phyloP scores from a whole-genome alignment of 1,284 basidiomycete species.

The Pascua sp. region DNA sequence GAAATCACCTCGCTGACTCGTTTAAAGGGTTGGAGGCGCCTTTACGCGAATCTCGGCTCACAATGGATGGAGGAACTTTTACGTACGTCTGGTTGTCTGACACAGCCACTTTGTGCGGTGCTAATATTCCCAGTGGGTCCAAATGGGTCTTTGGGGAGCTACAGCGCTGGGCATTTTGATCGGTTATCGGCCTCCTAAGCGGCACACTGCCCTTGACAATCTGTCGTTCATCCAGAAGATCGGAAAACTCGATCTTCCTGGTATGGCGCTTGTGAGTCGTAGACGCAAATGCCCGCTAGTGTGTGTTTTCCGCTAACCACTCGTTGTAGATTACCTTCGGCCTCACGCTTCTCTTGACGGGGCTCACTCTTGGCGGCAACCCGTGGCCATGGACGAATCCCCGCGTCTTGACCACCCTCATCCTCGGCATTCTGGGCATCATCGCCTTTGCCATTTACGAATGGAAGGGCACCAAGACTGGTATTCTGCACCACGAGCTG shows the following conservation, averaged over 20 bases:
- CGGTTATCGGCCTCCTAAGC: constrained; percentile 13
- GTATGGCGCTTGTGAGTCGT: neutral
- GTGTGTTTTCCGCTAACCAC: too few species aligned
- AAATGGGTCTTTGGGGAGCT: constrained; percentile 11
- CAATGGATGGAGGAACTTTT: constrained; percentile 11
- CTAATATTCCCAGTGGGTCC: constrained; percentile 3
- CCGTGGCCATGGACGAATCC: constrained; percentile 11
- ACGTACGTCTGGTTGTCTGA: neutral
- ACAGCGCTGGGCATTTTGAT: constrained; percentile 2
- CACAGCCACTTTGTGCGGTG: too few species aligned
- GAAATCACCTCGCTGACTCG: too few species aligned
- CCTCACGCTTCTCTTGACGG: constrained; percentile 3
- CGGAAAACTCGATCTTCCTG: constrained; percentile 5
- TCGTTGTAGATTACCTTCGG: neutral
- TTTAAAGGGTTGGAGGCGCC: neutral
- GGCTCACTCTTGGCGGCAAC: constrained; percentile 9
- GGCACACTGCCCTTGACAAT: constrained; percentile 9
- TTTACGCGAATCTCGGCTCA: neutral
- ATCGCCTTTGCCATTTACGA: constrained; percentile 8
- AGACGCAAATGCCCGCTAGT: too few species aligned
- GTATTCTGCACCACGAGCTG: constrained; percentile 19
- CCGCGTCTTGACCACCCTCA: constrained; percentile 7
- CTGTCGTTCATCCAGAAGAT: constrained; percentile 7
- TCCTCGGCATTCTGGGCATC: constrained; percentile 4
- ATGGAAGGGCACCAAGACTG: constrained; percentile 11